Conservation (phyloP, 1,139 yeast species). For the Kodamaea ohmeri region DNA sequence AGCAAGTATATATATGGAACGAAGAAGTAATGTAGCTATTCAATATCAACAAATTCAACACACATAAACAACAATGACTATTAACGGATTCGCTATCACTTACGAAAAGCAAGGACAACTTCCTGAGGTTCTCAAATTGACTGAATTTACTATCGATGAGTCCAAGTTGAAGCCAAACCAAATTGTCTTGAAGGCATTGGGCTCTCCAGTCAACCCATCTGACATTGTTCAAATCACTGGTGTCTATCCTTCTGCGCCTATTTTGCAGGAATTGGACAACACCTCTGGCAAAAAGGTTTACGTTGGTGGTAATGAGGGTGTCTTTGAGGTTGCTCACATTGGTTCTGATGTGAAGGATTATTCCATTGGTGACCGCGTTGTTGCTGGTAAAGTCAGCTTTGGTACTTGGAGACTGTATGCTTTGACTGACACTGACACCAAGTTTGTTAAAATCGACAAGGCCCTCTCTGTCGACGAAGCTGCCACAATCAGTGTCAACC, state of each 20-base stretch:
- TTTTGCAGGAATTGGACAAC: slow-evolving; percentile 32
- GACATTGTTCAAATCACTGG: slow-evolving; percentile 44
- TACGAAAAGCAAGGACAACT: slow-evolving; percentile 20
- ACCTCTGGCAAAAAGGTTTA: slow-evolving; percentile 27
- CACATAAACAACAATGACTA: neutral
- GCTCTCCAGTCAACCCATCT: slow-evolving; percentile 35
- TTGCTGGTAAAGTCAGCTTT: slow-evolving; percentile 29
- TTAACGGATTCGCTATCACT: slow-evolving; percentile 22
- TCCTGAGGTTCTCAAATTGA: slow-evolving; percentile 16
- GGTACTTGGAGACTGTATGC: slow-evolving; percentile 37
- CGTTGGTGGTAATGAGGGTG: slow-evolving; percentile 43
- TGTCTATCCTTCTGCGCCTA: slow-evolving; percentile 40
- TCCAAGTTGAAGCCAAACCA: slow-evolving; percentile 15
- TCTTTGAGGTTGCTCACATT: slow-evolving; percentile 25
- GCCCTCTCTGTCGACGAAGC: slow-evolving; percentile 27
- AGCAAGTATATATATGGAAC: neutral
- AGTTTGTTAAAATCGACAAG: slow-evolving; percentile 16
- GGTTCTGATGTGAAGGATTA: slow-evolving; percentile 23
- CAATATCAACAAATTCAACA: neutral
- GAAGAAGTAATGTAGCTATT: no score
- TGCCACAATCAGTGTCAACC: slow-evolving; percentile 36
- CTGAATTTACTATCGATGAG: slow-evolving; percentile 14
- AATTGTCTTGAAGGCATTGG: slow-evolving; percentile 19
- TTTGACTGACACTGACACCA: slow-evolving; percentile 17
- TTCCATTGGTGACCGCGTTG: slow-evolving; percentile 31